phyloP scores from a whole-genome alignment of 179 eudicot genomes.

The Pouteria campechiana region DNA sequence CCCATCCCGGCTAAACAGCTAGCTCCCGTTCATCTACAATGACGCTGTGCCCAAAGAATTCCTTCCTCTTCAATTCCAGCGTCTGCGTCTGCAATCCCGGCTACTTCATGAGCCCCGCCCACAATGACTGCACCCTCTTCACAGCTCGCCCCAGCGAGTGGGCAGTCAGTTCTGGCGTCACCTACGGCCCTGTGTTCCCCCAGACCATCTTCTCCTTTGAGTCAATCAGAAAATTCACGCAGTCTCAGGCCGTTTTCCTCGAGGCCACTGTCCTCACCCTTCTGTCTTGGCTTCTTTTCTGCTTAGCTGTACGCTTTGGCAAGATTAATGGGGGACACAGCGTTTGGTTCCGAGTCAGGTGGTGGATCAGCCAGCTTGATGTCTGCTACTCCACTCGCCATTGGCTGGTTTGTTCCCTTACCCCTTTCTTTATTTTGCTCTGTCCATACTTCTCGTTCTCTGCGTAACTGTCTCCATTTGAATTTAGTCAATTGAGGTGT shows the following conservation, averaged over 20 bases:
- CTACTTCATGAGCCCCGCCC: slow-evolving; percentile 31
- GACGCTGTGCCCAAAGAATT: slow-evolving; percentile 35
- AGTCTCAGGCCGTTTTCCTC: slow-evolving; percentile 76
- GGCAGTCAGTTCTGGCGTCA: slow-evolving; percentile 49
- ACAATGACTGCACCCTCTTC: slow-evolving; percentile 33
- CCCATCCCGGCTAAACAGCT: too few species aligned
- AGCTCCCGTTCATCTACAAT: too few species aligned
- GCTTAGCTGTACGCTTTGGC: slow-evolving; percentile 39
- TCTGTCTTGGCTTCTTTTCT: slow-evolving; percentile 54
- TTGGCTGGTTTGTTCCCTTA: slow-evolving; percentile 50
- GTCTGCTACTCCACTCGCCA: slow-evolving; percentile 71
- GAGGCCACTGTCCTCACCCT: slow-evolving; percentile 55
- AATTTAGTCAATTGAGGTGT: too few species aligned
- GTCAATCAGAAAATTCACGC: slow-evolving; percentile 55
- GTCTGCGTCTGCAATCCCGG: slow-evolving; percentile 81
- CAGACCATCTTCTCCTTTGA: slow-evolving; percentile 60
- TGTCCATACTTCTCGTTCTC: not conserved
- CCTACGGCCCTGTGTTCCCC: slow-evolving; percentile 42
- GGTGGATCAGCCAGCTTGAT: slow-evolving; percentile 96
- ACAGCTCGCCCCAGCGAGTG: slow-evolving; percentile 12
- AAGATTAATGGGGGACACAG: slow-evolving; percentile 52
- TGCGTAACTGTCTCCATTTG: not conserved
- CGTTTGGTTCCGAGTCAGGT: slow-evolving; percentile 63
- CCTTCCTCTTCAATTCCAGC: slow-evolving; percentile 47
- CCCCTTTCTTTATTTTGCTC: not conserved